Evolutionary conservation across 2,329 filamentous ascomycete genomes (phyloP), one percentile per base, ranked within the genome.

Genomic region (Pestalotiopsis sp.): DNA sequence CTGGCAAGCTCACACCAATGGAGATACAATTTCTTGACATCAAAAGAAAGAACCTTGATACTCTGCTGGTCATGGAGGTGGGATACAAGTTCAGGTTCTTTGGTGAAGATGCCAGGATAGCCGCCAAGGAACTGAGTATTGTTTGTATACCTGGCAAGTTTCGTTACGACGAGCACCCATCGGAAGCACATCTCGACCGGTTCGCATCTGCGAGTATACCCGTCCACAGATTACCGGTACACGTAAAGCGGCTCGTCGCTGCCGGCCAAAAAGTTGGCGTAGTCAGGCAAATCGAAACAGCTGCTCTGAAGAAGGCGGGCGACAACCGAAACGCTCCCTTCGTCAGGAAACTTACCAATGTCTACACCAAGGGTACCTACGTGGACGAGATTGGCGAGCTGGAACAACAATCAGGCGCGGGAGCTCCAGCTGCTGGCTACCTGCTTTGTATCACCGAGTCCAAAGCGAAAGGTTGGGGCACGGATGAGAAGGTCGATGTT

Each of bases 21-120:
- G 95, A 98, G 79, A 88, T 92, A 55, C 96, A 98, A 76, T 92
- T 97, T 68, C 86, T 99, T 5, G 95, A 97, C 20, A 97, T 99
- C 79, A 99, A 99, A 82, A 87, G 90, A 69, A 93, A 95, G 74
- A 91, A 98, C 77, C 87, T 94, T 83, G 96, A 98, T 77, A 96
- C 95, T 0, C 76, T 99, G 23, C 85, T 99, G 66, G 92, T 98
- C 13, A 91, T 98, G 65, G 95, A 99, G 79, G 96, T 98, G 9
- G 96, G 96, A 64, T 99, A 99, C 83, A 99, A 99, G 79, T 99
- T 97, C 81, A 91, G 93, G 41, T 97, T 99, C 83, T 97, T 97
- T 77, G 96, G 96, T 12, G 95, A 98, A 76, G 96, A 99, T 82
- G 96, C 96, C 9, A 89, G 94, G 66, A 88, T 90, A 66, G 96